Percentiles rank a stretch among this genome's conserved stretches.
Evolutionary conservation across 495 filamentous ascomycete species (phyloP).

Genomic region (Daldinia loculata): DNA sequence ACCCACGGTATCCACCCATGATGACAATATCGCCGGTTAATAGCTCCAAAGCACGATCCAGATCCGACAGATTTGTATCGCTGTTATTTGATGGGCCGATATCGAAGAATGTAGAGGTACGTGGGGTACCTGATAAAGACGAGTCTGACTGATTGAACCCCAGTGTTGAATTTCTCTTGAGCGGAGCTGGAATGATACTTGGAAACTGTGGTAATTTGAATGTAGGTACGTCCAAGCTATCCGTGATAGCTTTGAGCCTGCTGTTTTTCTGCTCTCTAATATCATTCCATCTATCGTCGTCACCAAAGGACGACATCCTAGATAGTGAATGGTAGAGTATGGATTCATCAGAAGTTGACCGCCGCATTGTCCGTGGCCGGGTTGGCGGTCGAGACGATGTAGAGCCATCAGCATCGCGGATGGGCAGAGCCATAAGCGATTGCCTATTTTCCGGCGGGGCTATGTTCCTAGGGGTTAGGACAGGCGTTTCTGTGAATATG

Average conservation of each 20-base stretch:
- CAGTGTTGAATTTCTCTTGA: constrained; percentile 44
- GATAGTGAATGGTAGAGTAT: constrained; percentile 74
- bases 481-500: constrained; percentile 36
- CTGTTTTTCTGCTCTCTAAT: constrained; percentile 84
- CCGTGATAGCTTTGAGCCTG: constrained; percentile 88
- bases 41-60: constrained; percentile 72
- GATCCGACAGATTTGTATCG: constrained; percentile 47
- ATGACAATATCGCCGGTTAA: constrained; percentile 87
- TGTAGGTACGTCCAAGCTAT: constrained; percentile 79
- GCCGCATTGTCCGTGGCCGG: constrained; percentile 56
- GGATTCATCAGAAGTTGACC: constrained; percentile 79
- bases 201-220: constrained; percentile 73
- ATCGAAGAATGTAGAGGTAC: constrained; percentile 17
- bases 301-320: constrained; percentile 80
- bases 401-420: constrained; percentile 33
- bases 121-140: constrained; percentile 22
- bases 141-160: constrained; percentile 38
- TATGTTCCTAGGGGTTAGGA: constrained; percentile 31
- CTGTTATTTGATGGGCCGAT: constrained; percentile 8
- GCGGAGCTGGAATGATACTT: constrained; percentile 59
- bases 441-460: constrained; percentile 44
- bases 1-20: constrained; percentile 91
- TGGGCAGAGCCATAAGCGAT: constrained; percentile 45
- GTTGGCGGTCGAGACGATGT: constrained; percentile 39
- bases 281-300: constrained; percentile 84